These are phyloP conservation scores for Iris macrosiphon DNA, from an alignment of 106 monocot species.

Conservation along the genomic window DNA sequence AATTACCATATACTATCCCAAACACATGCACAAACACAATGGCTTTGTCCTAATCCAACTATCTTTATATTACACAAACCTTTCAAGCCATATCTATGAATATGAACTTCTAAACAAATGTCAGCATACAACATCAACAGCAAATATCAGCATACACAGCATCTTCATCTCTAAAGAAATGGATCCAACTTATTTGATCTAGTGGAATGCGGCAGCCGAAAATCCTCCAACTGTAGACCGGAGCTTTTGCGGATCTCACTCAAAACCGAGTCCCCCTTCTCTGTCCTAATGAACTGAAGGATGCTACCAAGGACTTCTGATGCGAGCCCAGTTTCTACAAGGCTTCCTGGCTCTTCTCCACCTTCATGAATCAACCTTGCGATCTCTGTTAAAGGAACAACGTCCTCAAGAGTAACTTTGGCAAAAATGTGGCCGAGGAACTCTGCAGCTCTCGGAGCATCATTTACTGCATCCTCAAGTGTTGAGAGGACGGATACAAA, in stretches of 20 bases:
- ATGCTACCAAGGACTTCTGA: constrained; percentile 52
- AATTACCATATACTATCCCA: no score
- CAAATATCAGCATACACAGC: no score
- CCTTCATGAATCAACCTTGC: constrained; percentile 55
- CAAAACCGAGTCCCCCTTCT: constrained; percentile 47
- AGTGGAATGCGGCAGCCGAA: constrained; percentile 27
- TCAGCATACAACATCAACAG: no score
- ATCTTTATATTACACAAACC: no score
- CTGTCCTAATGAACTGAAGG: constrained; percentile 39
- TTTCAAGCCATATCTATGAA: no score
- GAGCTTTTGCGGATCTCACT: constrained; percentile 31
- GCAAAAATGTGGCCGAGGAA: constrained; percentile 70
- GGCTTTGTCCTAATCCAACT: no score
- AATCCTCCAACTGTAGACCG: constrained; percentile 39
- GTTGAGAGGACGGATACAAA: constrained; percentile 40
- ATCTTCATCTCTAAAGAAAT: constrained; percentile 28
- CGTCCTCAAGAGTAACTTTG: constrained; percentile 35
- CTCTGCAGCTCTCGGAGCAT: constrained; percentile 77
- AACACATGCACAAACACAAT: no score
- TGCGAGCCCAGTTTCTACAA: constrained; percentile 53
- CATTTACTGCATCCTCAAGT: constrained; percentile 70
- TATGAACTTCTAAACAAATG: no score
- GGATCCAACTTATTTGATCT: constrained; percentile 39
- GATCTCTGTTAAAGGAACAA: constrained; percentile 45
- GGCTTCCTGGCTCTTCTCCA: constrained; percentile 62